Base-by-base conservation (phyloP, 805 yeast species). In the Clavispora asparagi region DNA sequence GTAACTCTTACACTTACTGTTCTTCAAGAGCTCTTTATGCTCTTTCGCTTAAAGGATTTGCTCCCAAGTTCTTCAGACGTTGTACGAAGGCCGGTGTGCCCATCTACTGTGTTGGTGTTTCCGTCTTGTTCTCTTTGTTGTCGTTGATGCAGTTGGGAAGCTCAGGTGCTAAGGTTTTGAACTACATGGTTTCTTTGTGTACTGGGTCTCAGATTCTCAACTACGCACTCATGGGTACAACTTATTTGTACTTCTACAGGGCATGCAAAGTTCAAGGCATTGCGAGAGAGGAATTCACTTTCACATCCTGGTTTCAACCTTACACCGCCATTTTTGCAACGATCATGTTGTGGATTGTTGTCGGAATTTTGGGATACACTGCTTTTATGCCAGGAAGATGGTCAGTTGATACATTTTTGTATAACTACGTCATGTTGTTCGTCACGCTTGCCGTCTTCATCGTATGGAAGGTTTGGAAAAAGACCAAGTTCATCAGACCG, bases 381-480 rank as follows among this genome's bases (percentile, higher is more conserved):
- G 86, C 82, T 1, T 87, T 88, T 63, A 61, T 82, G 39, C 82
- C 82, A 12, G 87, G 85, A 6, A 59, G 68, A 45, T 87, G 92
- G 90, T 62, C 72, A 16, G 73, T 74, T 16, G 72, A 81, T 47
- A 67, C 72, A 8, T 88, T 88, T 65, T 68, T 87, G 54, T 85
- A 80, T 64, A 77, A 78, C 57, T 88, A 88, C 58, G 69, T 88
- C 48, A 83, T 85, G 83, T 74, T 87, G 11, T 86, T 87, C 48
- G 63, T 71, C 16, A 52, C 62, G 6, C 44, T 63, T 36, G 68
- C 58, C 6, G 60, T 65, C n/a, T 66, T 51, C 51, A 44, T 59
- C 17, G 50, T 62, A 42, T 71, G 74, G 74, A 70, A 71, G 42
- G 19, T 71, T 6, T 39, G 60, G 42, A 70, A 64, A 57, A 63